phyloP scores from a whole-genome alignment of 164 flowering plant genomes.

The Echeveria elegans region DNA sequence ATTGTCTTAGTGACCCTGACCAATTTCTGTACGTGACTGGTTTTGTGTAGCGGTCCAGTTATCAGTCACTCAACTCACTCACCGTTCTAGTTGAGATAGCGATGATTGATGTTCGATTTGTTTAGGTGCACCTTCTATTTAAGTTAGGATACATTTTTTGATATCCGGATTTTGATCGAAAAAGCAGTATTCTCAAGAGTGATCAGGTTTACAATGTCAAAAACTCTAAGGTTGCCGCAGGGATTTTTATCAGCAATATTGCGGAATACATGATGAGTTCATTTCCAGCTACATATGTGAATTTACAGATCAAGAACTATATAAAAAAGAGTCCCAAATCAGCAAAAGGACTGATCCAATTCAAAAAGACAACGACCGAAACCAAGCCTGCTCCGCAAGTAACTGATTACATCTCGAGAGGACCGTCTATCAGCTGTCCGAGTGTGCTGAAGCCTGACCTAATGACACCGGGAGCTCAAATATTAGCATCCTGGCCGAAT shows the following conservation, averaged over 20 bases:
- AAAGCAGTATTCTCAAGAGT: too few species aligned
- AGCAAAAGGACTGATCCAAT: constrained; percentile 27
- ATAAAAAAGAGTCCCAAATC: constrained; percentile 15
- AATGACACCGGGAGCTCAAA: constrained; percentile 39
- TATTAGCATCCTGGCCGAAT: constrained; percentile 51
- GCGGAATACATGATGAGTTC: constrained; percentile 16
- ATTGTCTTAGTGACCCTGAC: too few species aligned
- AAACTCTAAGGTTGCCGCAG: constrained; percentile 27
- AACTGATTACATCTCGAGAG: constrained; percentile 53
- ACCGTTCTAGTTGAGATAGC: too few species aligned
- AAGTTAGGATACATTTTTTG: too few species aligned
- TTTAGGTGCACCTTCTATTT: too few species aligned
- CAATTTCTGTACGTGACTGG: too few species aligned
- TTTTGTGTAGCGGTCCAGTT: too few species aligned
- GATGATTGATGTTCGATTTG: too few species aligned
- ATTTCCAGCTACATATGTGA: constrained; percentile 34
- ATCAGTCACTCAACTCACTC: too few species aligned
- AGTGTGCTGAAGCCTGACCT: constrained; percentile 55
- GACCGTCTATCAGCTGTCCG: constrained; percentile 43
- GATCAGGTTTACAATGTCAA: constrained; percentile 21
- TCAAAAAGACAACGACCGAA: constrained; percentile 28
- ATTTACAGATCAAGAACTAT: constrained; percentile 21
- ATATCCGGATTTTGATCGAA: too few species aligned
- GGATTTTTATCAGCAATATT: constrained; percentile 38
- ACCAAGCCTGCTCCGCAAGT: constrained; percentile 43